Conservation (phyloP, 2,329 filamentous ascomycete species). For the Aschersonia sp. region DNA sequence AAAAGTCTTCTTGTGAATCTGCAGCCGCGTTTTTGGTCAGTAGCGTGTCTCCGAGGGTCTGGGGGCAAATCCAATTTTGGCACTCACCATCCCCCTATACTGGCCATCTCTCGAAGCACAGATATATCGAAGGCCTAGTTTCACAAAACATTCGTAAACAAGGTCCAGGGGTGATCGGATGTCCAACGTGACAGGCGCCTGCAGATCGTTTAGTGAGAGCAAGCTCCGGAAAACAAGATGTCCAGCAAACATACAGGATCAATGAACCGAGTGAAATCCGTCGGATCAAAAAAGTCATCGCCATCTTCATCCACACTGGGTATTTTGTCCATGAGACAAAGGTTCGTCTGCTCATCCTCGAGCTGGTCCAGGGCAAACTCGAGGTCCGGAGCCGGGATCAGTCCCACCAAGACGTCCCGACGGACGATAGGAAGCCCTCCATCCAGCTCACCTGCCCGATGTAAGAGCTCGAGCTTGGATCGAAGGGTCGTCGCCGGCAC, state of each 20-base stretch:
- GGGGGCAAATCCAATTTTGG: not conserved
- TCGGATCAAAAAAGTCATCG: slow-evolving; percentile 47
- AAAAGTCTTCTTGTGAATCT: slow-evolving; percentile 93
- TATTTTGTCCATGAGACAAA: slow-evolving; percentile 71
- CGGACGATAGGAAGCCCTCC: slow-evolving; percentile 80
- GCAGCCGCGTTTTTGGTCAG: not conserved
- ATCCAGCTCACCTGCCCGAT: slow-evolving; percentile 78
- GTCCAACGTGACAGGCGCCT: slow-evolving; percentile 78
- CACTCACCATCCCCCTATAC: slow-evolving; percentile 72
- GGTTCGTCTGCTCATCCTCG: slow-evolving; percentile 52
- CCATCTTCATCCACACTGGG: slow-evolving; percentile 49
- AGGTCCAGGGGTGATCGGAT: slow-evolving; percentile 84
- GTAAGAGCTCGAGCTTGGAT: slow-evolving; percentile 64
- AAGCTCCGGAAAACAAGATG: too few species aligned
- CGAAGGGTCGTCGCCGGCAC: slow-evolving; percentile 66
- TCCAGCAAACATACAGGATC: slow-evolving; percentile 49
- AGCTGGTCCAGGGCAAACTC: slow-evolving; percentile 85
- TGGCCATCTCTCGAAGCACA: slow-evolving; percentile 75
- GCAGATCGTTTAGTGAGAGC: slow-evolving; percentile 2
- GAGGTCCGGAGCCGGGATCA: slow-evolving; percentile 88
- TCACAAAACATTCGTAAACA: slow-evolving; percentile 92
- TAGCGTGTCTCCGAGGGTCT: not conserved
- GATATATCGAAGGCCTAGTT: slow-evolving; percentile 82
- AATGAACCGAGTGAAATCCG: slow-evolving; percentile 82
- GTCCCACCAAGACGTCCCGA: slow-evolving; percentile 63